Percentiles rank a stretch among this genome's conserved stretches.
phyloP scores from a whole-genome alignment of 768 basidiomycete species.

The Kwoniella newhampshirensis region DNA sequence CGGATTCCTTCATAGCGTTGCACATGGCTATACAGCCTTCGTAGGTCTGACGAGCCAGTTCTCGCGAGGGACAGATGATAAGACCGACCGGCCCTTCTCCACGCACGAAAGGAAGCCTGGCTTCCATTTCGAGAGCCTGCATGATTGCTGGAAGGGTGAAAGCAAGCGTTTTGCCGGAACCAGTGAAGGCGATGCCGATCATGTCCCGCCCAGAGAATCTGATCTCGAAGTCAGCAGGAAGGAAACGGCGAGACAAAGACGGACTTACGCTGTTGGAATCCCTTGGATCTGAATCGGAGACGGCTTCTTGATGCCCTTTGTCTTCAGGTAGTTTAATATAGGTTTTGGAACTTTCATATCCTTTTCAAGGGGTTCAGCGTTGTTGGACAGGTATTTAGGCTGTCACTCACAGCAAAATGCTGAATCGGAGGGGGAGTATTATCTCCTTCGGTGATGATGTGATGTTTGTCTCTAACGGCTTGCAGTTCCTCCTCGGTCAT shows the following conservation, averaged over 20 bases:
- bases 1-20: conserved; percentile 67
- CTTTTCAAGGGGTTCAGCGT: no score
- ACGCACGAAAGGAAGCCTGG: conserved; percentile 78
- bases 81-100: conserved; percentile 98
- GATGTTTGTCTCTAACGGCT: conserved; percentile 79
- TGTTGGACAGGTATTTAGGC: no score
- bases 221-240: not conserved
- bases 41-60: conserved; percentile 94
- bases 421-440: conserved; percentile 91
- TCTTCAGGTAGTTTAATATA: conserved; percentile 76
- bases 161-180: conserved; percentile 97
- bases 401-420: conserved; percentile 67
- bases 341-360: conserved; percentile 98
- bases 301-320: conserved; percentile 78
- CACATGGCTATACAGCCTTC: conserved; percentile 91
- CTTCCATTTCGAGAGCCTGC: conserved; percentile 91
- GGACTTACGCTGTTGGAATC: conserved; percentile 78
- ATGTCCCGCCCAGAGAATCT: conserved; percentile 95
- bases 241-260: not conserved
- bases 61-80: conserved; percentile 92
- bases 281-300: conserved; percentile 98
- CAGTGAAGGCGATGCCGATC: conserved; percentile 98
- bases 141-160: conserved; percentile 98
- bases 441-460: conserved; percentile 93
- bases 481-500: conserved; percentile 68